phyloP scores from a whole-genome alignment of 169 alveolate species.

The Babesia ovata region DNA sequence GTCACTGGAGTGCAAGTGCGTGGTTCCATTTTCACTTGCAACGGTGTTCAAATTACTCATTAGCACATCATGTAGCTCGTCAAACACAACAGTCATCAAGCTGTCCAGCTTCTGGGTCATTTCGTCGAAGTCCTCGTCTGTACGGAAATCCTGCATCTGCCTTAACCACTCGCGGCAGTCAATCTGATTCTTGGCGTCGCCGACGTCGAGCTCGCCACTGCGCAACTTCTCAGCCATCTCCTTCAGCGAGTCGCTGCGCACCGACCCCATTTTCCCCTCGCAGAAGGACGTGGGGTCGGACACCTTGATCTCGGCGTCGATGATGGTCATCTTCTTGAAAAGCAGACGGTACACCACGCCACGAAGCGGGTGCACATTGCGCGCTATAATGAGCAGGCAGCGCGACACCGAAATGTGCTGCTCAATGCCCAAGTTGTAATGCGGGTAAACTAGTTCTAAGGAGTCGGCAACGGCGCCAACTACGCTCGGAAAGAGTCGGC shows the following conservation, averaged over 20 bases:
- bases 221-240: constrained; percentile 32
- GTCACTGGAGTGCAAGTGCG: neutral
- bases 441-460: constrained; percentile 46
- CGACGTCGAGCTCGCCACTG: constrained; percentile 29
- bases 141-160: constrained; percentile 43
- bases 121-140: constrained; percentile 75
- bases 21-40: neutral
- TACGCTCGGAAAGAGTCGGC: constrained; percentile 39
- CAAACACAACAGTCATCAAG: constrained; percentile 50
- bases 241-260: constrained; percentile 38
- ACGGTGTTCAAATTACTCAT: constrained; percentile 6
- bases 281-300: constrained; percentile 42
- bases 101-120: constrained; percentile 72
- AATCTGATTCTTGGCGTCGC: constrained; percentile 27
- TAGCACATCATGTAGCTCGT: constrained; percentile 5
- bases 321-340: constrained; percentile 58
- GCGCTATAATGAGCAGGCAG: constrained; percentile 32
- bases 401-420: constrained; percentile 49
- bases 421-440: constrained; percentile 58
- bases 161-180: constrained; percentile 66
- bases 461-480: constrained; percentile 45
- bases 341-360: constrained; percentile 41
- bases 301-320: constrained; percentile 58
- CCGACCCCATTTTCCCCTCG: constrained; percentile 35
- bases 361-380: constrained; percentile 13